phyloP scores from a whole-genome alignment of 163 green algal species.

The Chlamydomonas reinhardtii region DNA sequence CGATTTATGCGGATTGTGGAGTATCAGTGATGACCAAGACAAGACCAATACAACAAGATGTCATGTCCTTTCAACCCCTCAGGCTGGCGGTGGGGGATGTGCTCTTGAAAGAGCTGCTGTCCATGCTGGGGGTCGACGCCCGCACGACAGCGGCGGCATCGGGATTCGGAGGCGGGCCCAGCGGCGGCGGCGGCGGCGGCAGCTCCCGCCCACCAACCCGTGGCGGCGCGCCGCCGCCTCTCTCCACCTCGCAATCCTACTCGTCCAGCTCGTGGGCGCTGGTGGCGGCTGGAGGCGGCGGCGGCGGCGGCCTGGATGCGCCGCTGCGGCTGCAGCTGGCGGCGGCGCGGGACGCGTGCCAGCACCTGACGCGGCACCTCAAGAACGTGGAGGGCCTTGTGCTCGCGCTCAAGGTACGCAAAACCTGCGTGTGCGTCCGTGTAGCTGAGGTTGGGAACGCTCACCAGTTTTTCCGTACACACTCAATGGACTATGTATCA shows the following conservation, averaged over 20 bases:
- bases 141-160: too few relatives aligned
- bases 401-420: constrained; percentile 30
- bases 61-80: neutral
- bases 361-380: constrained; percentile 42
- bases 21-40: too few relatives aligned
- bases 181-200: too few relatives aligned
- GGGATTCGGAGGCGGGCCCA: too few relatives aligned
- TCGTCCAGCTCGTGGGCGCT: neutral
- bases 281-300: neutral
- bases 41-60: neutral
- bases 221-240: too few relatives aligned
- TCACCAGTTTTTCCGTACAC: too few relatives aligned
- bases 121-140: constrained; percentile 7
- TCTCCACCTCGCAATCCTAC: neutral
- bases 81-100: constrained; percentile 38
- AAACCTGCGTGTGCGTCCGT: neutral
- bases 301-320: neutral
- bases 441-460: neutral
- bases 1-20: too few relatives aligned
- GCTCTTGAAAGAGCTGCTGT: constrained; percentile 13
- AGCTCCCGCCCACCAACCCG: neutral
- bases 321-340: constrained; percentile 11
- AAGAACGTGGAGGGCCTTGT: constrained; percentile 48
- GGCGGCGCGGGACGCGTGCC: constrained; percentile 9
- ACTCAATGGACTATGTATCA: too few relatives aligned